Evolutionary conservation across 495 filamentous ascomycete species (phyloP).

Genomic region (Articulospora tetracladia): DNA sequence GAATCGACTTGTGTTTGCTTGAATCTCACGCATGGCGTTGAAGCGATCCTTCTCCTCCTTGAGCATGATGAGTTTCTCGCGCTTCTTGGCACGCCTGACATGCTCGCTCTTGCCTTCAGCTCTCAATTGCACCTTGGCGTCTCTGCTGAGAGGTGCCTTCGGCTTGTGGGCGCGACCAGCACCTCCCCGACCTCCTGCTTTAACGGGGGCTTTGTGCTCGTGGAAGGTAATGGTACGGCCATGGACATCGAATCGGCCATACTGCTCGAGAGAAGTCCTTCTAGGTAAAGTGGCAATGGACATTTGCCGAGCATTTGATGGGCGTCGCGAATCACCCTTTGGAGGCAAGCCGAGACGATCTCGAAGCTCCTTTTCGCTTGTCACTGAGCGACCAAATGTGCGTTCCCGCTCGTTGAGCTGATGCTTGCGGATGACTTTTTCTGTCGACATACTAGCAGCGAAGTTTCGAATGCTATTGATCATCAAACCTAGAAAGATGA

Average conservation of each 20-base stretch:
- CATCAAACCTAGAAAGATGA: slow-evolving; percentile 71
- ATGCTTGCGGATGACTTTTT: slow-evolving; percentile 64
- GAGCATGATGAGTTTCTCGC: slow-evolving; percentile 46
- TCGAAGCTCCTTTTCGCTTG: slow-evolving; percentile 39
- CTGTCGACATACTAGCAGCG: slow-evolving; percentile 55
- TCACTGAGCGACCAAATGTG: slow-evolving; percentile 53
- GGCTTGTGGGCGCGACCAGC: slow-evolving; percentile 12
- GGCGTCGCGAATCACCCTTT: slow-evolving; percentile 2
- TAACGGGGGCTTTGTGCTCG: slow-evolving; percentile 19
- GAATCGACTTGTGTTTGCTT: slow-evolving; percentile 54
- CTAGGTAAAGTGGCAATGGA: slow-evolving; percentile 10
- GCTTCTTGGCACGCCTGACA: slow-evolving; percentile 48
- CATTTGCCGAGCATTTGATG: slow-evolving; percentile 6
- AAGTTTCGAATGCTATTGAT: slow-evolving; percentile 68
- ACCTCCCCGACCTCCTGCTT: slow-evolving; percentile 20
- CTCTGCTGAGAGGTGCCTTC: slow-evolving; percentile 14
- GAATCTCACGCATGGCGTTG: slow-evolving; percentile 70
- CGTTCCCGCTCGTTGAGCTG: slow-evolving; percentile 52
- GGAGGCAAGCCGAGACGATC: slow-evolving; percentile 37
- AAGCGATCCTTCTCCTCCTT: slow-evolving; percentile 64
- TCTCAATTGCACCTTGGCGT: slow-evolving; percentile 41
- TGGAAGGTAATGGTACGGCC: slow-evolving; percentile 34
- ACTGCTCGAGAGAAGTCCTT: slow-evolving; percentile 29
- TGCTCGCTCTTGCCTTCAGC: slow-evolving; percentile 50
- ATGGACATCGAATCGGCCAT: slow-evolving; percentile 32